A percentile compares a stretch with the other conserved stretches of the same genome.
Evolutionary conservation across 805 yeast genomes (phyloP).

Genomic region (Candida gorgasii): DNA sequence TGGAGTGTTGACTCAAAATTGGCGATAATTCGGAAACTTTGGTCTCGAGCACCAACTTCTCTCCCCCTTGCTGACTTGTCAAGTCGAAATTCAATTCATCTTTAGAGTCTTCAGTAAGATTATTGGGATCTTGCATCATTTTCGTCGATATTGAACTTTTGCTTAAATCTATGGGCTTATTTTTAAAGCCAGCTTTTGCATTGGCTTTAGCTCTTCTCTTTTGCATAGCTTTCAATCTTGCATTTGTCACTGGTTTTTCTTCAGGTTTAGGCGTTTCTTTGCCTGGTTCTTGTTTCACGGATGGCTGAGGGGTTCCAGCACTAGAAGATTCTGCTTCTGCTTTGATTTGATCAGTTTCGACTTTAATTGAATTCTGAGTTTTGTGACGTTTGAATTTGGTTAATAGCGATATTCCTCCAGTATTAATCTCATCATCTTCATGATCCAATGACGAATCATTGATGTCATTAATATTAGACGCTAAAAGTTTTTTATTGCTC

Average conservation of each 20-base stretch:
- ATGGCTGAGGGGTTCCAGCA: background rate
- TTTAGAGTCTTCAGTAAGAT: constrained; percentile 1
- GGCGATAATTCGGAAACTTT: constrained; percentile 65
- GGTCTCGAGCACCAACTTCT: constrained; percentile 82
- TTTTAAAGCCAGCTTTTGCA: constrained; percentile 52
- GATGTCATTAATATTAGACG: constrained; percentile 36
- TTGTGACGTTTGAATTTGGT: constrained; percentile 54
- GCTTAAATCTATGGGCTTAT: constrained; percentile 63
- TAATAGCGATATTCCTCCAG: constrained; percentile 32
- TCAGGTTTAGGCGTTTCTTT: constrained; percentile 1
- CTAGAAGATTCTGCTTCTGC: constrained; percentile 2
- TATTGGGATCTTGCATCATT: constrained; percentile 44
- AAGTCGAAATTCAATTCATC: constrained; percentile 49
- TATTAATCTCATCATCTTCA: constrained; percentile 10
- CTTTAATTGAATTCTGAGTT: constrained; percentile 27
- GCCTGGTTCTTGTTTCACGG: constrained; percentile 6
- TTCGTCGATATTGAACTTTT: constrained; percentile 67
- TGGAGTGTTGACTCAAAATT: constrained; percentile 66
- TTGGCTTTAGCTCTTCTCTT: constrained; percentile 79
- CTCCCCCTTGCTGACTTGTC: constrained; percentile 78
- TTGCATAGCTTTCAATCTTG: constrained; percentile 93
- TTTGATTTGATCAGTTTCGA: constrained; percentile 13
- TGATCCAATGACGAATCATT: constrained; percentile 14
- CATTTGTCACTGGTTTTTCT: constrained; percentile 42
- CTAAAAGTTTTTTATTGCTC: constrained; percentile 57